Evolutionary conservation across 495 filamentous ascomycete species (phyloP).

Genomic region (Wilcoxina mikolae): DNA sequence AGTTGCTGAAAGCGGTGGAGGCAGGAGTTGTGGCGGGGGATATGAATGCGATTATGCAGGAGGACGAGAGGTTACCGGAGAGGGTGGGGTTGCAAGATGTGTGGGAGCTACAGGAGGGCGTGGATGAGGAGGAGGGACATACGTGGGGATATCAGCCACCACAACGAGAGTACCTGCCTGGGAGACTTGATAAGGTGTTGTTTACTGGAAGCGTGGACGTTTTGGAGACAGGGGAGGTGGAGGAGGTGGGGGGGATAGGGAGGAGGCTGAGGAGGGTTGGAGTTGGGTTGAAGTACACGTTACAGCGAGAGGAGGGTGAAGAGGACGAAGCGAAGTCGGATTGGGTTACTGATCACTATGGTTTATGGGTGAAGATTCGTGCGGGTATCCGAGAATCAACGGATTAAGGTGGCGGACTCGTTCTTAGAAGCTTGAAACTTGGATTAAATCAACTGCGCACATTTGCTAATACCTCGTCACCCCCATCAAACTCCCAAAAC

Average conservation of each 20-base stretch:
- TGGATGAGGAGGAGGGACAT: not conserved
- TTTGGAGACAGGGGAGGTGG: not conserved
- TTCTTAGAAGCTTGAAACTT: no score
- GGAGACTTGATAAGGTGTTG: conserved; percentile 12
- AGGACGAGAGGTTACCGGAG: conserved; percentile 6
- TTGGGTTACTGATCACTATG: conserved; percentile 6
- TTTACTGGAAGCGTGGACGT: conserved; percentile 1
- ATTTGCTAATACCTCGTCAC: no score
- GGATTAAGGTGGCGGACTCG: no score
- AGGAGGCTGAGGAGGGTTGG: not conserved
- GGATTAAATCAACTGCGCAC: no score
- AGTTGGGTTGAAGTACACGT: not conserved
- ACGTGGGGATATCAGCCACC: conserved; percentile 16
- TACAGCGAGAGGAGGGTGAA: not conserved
- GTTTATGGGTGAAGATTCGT: not conserved
- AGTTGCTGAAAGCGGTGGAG: not conserved
- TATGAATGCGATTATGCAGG: conserved; percentile 10
- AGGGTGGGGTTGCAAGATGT: conserved; percentile 5
- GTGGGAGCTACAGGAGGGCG: not conserved
- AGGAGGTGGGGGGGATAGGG: not conserved
- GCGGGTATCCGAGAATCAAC: no score
- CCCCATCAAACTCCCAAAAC: no score
- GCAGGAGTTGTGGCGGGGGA: conserved; percentile 15
- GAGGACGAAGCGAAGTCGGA: not conserved
- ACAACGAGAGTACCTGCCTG: conserved; percentile 9